These are phyloP conservation scores for Sporothrix brunneoviolacea DNA, from an alignment of 2,329 filamentous ascomycete genomes.

Conservation along the genomic window DNA sequence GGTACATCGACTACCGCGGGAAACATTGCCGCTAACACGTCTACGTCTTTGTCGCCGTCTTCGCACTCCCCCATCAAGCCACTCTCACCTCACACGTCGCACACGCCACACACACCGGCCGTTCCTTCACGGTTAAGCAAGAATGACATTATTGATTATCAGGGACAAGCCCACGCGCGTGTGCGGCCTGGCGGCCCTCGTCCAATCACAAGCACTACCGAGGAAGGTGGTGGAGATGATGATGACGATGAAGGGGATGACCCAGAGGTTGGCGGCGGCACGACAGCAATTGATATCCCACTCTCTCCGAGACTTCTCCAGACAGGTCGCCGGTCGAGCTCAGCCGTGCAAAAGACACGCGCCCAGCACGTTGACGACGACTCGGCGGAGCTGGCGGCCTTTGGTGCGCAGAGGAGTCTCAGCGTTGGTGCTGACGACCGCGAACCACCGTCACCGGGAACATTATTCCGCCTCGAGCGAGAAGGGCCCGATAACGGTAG, in stretches of 20 bases:
- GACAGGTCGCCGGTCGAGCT: conserved; percentile 58
- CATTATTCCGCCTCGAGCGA: conserved; percentile 45
- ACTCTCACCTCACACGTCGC: conserved; percentile 81
- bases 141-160: conserved; percentile 73
- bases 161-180: conserved; percentile 26
- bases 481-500: conserved; percentile 27
- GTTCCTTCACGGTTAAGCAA: conserved; percentile 91
- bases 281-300: conserved; percentile 66
- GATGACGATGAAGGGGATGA: conserved; percentile 22
- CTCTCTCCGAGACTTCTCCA: conserved; percentile 55
- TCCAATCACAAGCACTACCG: background rate
- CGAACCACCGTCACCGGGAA: conserved; percentile 58
- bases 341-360: conserved; percentile 58
- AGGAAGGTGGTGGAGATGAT: background rate
- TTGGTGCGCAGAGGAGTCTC: conserved; percentile 58
- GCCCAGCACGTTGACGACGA: conserved; percentile 46
- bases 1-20: background rate
- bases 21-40: conserved; percentile 23
- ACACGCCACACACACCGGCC: conserved; percentile 90
- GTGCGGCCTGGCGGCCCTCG: conserved; percentile 18
- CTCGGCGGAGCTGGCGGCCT: conserved; percentile 49
- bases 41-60: conserved; percentile 73
- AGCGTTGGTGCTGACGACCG: conserved; percentile 61
- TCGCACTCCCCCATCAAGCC: conserved; percentile 80
- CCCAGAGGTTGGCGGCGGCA: conserved; percentile 41